These are phyloP conservation scores for Pleurotus platypus DNA, from an alignment of 768 basidiomycete genomes.

Conservation along the genomic window DNA sequence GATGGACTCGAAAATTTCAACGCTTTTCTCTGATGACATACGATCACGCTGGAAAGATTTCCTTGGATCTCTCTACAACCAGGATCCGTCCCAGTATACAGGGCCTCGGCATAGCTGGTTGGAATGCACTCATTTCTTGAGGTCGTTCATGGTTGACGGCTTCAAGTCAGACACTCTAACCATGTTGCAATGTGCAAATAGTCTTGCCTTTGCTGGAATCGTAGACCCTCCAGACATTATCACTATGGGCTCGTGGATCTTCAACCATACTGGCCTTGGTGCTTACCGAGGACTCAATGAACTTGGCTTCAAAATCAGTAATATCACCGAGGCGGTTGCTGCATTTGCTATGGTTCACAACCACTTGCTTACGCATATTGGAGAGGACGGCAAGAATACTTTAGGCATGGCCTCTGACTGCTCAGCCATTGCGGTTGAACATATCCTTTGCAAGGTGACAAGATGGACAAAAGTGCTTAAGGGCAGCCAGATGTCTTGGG, in stretches of 20 bases:
- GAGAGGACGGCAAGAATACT: too few relatives aligned
- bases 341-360: too few relatives aligned
- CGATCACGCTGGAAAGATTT: not conserved
- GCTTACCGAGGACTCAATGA: not conserved
- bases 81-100: not conserved
- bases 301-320: not conserved
- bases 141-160: not conserved
- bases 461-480: too few relatives aligned
- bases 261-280: not conserved
- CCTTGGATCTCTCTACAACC: not conserved
- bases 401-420: too few relatives aligned
- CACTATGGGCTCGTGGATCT: not conserved
- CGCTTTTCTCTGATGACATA: not conserved
- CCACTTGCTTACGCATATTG: too few relatives aligned
- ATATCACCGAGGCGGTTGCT: too few relatives aligned
- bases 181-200: not conserved
- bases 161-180: not conserved
- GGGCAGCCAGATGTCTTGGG: too few relatives aligned
- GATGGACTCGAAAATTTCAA: not conserved
- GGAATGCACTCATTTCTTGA: not conserved
- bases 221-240: not conserved
- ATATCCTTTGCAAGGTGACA: too few relatives aligned
- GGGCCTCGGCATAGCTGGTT: not conserved
- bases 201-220: not conserved
- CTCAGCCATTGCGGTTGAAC: too few relatives aligned